These are phyloP conservation scores for Daldinia loculata DNA, from an alignment of 495 filamentous ascomycete genomes.

Conservation along the genomic window DNA sequence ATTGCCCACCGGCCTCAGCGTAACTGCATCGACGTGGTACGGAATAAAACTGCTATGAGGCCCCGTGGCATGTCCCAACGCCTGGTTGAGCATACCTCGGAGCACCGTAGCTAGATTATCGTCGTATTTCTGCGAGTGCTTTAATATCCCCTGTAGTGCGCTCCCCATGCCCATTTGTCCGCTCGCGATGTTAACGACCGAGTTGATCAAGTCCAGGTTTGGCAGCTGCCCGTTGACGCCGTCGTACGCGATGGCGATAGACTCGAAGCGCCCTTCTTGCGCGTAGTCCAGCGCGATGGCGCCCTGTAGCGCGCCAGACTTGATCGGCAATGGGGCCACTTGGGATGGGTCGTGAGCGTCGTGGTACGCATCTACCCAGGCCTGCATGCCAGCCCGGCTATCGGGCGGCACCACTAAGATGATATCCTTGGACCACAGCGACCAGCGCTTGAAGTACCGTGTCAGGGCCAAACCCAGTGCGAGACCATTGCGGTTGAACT, in stretches of 20 bases:
- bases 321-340: constrained; percentile 83
- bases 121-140: constrained; percentile 81
- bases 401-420: constrained; percentile 90
- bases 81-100: constrained; percentile 92
- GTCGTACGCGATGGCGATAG: constrained; percentile 91
- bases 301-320: constrained; percentile 92
- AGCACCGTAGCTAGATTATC: constrained; percentile 89
- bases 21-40: constrained; percentile 97
- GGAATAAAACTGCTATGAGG: constrained; percentile 96
- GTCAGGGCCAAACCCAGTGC: constrained; percentile 85
- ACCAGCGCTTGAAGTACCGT: constrained; percentile 97
- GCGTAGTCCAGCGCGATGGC: constrained; percentile 94
- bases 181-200: constrained; percentile 83
- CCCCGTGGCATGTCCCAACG: constrained; percentile 86
- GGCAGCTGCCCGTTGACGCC: constrained; percentile 95
- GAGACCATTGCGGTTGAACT: constrained; percentile 85
- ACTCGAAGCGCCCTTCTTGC: constrained; percentile 81
- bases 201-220: constrained; percentile 95
- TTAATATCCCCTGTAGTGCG: constrained; percentile 85
- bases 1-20: constrained; percentile 84
- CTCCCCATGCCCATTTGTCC: constrained; percentile 92
- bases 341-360: constrained; percentile 74
- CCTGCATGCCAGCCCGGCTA: constrained; percentile 88
- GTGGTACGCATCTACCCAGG: constrained; percentile 98
- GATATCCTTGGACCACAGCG: constrained; percentile 98